Conservation (phyloP, 257 asterid genomes). For the Solanum chiquidenum region DNA sequence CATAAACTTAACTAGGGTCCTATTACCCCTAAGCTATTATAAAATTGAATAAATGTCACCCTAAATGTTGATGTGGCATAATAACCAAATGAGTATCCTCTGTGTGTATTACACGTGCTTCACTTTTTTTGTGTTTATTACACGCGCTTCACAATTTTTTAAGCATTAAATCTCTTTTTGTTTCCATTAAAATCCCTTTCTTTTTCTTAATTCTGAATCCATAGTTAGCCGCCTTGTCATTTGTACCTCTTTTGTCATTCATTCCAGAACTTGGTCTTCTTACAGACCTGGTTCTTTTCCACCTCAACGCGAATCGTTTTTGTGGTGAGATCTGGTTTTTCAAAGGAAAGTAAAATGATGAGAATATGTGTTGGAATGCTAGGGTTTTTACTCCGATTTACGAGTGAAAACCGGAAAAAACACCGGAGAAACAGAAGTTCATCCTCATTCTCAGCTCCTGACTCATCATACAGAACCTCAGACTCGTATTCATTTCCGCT, state of each 20-base stretch:
- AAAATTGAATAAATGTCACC: neutral
- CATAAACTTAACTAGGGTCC: neutral
- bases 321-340: slow-evolving; percentile 22
- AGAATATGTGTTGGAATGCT: neutral
- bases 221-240: neutral
- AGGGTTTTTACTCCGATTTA: neutral
- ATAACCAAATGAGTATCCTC: neutral
- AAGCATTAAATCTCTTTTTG: neutral
- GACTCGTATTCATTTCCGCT: too few species aligned
- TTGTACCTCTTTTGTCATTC: slow-evolving; percentile 6
- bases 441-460: too few species aligned
- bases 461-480: too few species aligned
- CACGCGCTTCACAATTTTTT: neutral
- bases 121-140: neutral
- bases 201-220: neutral
- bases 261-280: slow-evolving; percentile 49
- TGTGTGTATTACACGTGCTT: neutral
- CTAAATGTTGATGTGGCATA: neutral
- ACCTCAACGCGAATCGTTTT: slow-evolving; percentile 53
- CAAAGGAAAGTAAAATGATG: neutral
- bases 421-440: neutral
- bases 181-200: neutral
- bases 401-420: neutral
- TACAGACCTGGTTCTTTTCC: slow-evolving; percentile 55
- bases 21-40: neutral